phyloP scores from a whole-genome alignment of 345 rosid genomes.

The Eucalyptus marginata region DNA sequence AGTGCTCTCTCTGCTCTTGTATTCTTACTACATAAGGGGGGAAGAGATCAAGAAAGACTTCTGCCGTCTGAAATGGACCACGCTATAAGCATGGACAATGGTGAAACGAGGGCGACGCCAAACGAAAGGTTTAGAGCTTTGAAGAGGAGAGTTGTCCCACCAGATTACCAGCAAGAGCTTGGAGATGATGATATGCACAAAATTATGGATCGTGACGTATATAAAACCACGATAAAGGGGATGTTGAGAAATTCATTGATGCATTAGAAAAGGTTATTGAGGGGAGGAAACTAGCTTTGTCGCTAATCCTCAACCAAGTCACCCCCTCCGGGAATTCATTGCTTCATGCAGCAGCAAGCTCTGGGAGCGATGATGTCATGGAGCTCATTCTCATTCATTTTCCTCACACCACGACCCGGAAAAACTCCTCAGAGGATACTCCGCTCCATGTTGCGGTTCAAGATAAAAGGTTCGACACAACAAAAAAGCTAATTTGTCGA shows the following conservation, averaged over 20 bases:
- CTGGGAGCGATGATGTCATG: fast-evolving
- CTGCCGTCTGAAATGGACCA: fast-evolving
- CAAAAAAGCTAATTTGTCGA: fast-evolving
- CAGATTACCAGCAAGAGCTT: fast-evolving
- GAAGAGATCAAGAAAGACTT: neutral
- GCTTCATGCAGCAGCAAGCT: neutral
- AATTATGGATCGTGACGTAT: neutral
- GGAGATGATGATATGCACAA: neutral
- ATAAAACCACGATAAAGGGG: neutral
- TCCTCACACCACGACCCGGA: fast-evolving
- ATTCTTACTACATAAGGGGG: no score
- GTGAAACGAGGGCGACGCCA: neutral
- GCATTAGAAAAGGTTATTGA: fast-evolving
- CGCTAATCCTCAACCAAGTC: neutral
- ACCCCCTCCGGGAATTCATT: neutral
- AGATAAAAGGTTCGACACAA: fast-evolving
- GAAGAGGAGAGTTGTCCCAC: fast-evolving
- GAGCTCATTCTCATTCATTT: neutral
- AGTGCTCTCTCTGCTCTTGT: neutral
- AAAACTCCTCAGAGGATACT: neutral
- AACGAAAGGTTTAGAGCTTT: neutral
- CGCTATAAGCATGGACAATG: fast-evolving
- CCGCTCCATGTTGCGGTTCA: neutral
- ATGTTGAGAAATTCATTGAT: fast-evolving
- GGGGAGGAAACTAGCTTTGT: neutral